Conservation (phyloP, 192 early-diverging fungal species). For the Coemansia sp. region DNA sequence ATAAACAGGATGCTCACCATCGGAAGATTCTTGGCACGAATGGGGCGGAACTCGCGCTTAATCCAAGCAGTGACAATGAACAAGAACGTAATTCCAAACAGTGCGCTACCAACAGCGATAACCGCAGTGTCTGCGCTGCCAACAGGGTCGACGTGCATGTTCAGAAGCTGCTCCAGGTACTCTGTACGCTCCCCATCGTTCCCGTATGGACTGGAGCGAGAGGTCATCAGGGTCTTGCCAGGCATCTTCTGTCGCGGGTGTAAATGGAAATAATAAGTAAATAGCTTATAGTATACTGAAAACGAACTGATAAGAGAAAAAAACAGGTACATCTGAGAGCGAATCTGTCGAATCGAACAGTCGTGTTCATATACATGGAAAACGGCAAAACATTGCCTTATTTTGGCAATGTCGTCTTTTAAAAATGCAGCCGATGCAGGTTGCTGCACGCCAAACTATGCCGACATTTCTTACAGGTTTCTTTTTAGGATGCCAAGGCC, state of each 20-base stretch:
- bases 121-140: slow-evolving; percentile 14
- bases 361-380: neutral
- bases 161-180: slow-evolving; percentile 8
- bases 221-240: neutral
- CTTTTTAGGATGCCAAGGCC: too few species aligned
- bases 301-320: neutral
- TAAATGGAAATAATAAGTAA: neutral
- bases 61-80: slow-evolving; percentile 10
- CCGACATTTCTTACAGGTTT: too few species aligned
- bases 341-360: neutral
- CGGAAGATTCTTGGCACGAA: slow-evolving; percentile 26
- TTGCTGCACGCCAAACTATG: too few species aligned
- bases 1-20: slow-evolving; percentile 16
- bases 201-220: neutral
- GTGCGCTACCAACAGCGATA: slow-evolving; percentile 8
- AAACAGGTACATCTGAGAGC: neutral
- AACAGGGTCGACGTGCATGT: slow-evolving; percentile 14
- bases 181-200: slow-evolving; percentile 1
- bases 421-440: too few species aligned
- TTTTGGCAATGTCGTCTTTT: too few species aligned
- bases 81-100: slow-evolving; percentile 10
- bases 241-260: neutral
- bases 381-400: neutral
- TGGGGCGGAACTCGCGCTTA: slow-evolving; percentile 9
- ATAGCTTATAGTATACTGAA: neutral